Percentiles rank a stretch among this genome's conserved stretches.
Evolutionary conservation across 2,329 filamentous ascomycete genomes (phyloP).

Genomic region (Colletotrichum coccodes): DNA sequence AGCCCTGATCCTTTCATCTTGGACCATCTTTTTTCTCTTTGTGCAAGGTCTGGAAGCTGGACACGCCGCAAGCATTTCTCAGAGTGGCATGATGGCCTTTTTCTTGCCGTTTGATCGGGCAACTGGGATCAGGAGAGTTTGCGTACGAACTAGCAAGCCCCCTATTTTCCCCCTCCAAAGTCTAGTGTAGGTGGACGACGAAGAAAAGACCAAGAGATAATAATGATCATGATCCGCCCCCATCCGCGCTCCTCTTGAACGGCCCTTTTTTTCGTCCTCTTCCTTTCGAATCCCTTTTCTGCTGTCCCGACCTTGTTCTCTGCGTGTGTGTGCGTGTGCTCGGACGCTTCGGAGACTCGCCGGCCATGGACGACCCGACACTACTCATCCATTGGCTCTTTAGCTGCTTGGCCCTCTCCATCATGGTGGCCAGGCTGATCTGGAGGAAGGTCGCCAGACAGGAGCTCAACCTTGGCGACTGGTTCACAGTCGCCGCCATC

Average conservation of each 20-base stretch:
- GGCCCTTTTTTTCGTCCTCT: constrained; percentile 23
- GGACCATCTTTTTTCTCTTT: neutral
- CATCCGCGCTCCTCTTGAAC: neutral
- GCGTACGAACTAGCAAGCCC: constrained; percentile 10
- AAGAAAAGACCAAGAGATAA: constrained; percentile 8
- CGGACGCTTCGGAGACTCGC: constrained; percentile 18
- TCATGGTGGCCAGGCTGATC: constrained; percentile 36
- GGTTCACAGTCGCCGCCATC: constrained; percentile 50
- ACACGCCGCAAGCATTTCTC: constrained; percentile 1
- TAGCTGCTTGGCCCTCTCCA: constrained; percentile 36
- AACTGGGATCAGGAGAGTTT: constrained; percentile 14
- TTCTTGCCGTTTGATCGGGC: neutral
- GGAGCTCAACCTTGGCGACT: constrained; percentile 36
- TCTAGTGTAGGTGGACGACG: neutral
- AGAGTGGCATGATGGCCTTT: constrained; percentile 5
- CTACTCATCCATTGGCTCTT: constrained; percentile 39
- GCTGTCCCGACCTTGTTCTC: neutral
- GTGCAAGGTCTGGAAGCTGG: neutral
- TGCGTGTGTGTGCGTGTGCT: neutral
- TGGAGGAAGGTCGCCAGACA: constrained; percentile 36
- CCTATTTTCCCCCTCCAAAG: neutral
- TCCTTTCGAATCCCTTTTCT: neutral
- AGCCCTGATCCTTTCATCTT: constrained; percentile 25
- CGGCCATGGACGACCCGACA: constrained; percentile 34
- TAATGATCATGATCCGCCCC: constrained; percentile 28